Conservation (phyloP, 2,329 filamentous ascomycete species). For the Arthrobotrys entomopaga region DNA sequence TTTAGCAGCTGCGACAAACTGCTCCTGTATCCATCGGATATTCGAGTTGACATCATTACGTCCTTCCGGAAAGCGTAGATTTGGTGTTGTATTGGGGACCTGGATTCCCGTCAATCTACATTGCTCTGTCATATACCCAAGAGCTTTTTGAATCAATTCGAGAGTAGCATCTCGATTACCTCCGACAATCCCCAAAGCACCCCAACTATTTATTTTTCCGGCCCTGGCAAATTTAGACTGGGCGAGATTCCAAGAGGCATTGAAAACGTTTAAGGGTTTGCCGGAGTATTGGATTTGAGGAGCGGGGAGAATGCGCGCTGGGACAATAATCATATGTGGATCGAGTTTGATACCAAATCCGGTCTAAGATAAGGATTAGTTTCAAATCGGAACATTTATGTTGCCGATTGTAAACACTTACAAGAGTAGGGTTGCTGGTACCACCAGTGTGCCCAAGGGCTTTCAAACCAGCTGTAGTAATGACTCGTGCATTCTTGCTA, state of each 20-base stretch:
- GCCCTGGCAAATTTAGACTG: constrained; percentile 68
- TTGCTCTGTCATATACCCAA: constrained; percentile 31
- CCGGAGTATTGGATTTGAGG: constrained; percentile 72
- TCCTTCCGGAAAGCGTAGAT: constrained; percentile 18
- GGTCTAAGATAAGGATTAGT: constrained; percentile 59
- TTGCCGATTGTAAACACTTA: constrained; percentile 30
- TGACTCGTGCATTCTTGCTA: constrained; percentile 73
- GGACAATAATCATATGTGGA: constrained; percentile 74
- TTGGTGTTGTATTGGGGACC: constrained; percentile 29
- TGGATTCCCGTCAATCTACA: constrained; percentile 36
- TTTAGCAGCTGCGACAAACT: constrained; percentile 8
- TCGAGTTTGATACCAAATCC: constrained; percentile 73
- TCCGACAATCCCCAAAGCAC: constrained; percentile 56
- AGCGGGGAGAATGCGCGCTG: constrained; percentile 73
- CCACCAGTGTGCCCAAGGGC: constrained; percentile 69
- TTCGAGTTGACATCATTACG: constrained; percentile 6
- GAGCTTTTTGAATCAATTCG: constrained; percentile 17
- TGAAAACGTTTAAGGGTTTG: constrained; percentile 60
- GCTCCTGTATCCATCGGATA: constrained; percentile 36
- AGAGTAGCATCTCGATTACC: constrained; percentile 36
- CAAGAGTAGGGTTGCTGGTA: constrained; percentile 60
- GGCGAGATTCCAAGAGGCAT: constrained; percentile 78
- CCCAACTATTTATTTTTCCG: constrained; percentile 67
- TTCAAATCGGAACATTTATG: not conserved
- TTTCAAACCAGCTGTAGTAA: constrained; percentile 69